Conservation (phyloP, 225 moss, liverwort and hornwort species). For the Straminergon stramineum region DNA sequence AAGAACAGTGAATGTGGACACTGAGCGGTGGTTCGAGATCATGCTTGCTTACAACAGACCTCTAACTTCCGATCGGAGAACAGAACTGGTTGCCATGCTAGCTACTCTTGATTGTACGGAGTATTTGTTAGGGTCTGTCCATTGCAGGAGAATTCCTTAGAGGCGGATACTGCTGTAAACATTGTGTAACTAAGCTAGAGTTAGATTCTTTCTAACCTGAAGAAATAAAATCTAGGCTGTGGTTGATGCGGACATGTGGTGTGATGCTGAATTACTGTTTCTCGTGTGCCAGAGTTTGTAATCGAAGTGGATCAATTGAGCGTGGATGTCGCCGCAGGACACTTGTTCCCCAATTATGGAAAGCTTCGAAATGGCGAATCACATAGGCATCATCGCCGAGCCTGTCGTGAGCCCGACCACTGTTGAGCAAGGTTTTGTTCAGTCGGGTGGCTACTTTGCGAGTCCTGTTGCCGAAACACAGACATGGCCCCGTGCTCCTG, state of each 20-base stretch:
- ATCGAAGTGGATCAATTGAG: neutral
- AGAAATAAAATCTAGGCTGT: too few relatives aligned
- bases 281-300: neutral
- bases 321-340: neutral
- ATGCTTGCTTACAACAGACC: neutral
- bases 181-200: neutral
- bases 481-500: too few relatives aligned
- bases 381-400: neutral
- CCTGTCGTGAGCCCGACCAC: neutral
- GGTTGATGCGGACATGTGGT: neutral
- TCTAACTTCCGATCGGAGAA: neutral
- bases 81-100: neutral
- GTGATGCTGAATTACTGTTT: neutral
- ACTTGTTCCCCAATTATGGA: neutral
- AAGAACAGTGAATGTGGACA: neutral
- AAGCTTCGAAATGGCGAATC: neutral
- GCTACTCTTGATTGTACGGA: neutral
- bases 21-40: neutral
- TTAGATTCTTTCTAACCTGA: neutral
- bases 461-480: neutral
- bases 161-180: neutral
- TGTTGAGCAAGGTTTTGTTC: neutral
- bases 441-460: neutral
- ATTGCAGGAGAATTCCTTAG: too few relatives aligned
- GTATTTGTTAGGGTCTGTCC: neutral